Evolutionary conservation across 495 filamentous ascomycete genomes (phyloP), one percentile per base, ranked within the genome.

Genomic region (Clavariopsis aquatica): DNA sequence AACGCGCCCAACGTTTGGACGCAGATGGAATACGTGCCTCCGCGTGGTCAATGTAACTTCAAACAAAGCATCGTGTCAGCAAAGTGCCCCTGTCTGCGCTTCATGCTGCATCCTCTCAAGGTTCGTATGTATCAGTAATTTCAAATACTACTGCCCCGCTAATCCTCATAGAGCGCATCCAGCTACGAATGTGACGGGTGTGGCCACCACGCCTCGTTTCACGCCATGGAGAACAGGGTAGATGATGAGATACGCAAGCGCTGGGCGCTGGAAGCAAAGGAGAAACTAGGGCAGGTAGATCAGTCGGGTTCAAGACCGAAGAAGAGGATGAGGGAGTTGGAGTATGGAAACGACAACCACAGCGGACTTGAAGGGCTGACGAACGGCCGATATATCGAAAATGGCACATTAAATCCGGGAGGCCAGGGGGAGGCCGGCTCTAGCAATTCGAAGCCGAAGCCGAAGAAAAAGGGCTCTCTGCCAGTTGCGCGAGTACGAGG

Each of bases 61-160:
- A 78, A 77, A 60, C 54, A 66, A 3, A 78, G 78, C 49, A 64
- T 83, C 58, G 56, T 84, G 53, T 72, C 74, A 8, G 57, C 75
- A 8, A 71, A 64, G 34, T 84, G 82, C 69, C 74, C 82, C 8
- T 84, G 82, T 69, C 71, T 81, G 56, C 77, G 82, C 41, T 84
- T 84, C 78, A 84, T 84, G 82, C 66, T 82, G 36, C 83, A 84
- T 70, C 82, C 82, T 0, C 71, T 83, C 49, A 82, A 84, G 72
- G 82, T 79, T 64, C 64, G 62, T 38, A 28, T 19, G 46, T 12
- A 27, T n/a, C 24, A 17, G 36, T 8, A 20, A 12, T 10, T 13
- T 10, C 51, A 59, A 4, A 52, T 8, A 49, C n/a, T 46, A 22
- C 20, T 24, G n/a, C 24, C 15, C 54, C 1, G 10, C 68, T 68